A percentile compares a stretch with the other conserved stretches of the same genome.
Conservation (phyloP, 345 rosid genomes). For the Anacardium occidentale region DNA sequence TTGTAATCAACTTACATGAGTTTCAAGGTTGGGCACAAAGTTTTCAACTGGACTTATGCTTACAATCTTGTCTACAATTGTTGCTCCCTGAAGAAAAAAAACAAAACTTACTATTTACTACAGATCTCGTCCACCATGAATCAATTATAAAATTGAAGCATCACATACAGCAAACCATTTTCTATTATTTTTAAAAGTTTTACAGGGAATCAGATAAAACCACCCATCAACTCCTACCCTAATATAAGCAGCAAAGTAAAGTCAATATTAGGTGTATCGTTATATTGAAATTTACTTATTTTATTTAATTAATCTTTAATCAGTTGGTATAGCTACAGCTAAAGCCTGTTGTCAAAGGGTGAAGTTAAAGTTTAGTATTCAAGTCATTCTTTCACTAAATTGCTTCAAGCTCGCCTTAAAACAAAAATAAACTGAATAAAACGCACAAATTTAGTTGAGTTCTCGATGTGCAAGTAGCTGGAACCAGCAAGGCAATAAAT, state of each 20-base stretch:
- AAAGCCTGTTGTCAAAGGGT: background rate
- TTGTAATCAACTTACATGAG: slow-evolving; percentile 40
- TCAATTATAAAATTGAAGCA: background rate
- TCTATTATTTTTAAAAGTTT: background rate
- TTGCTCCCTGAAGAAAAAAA: slow-evolving; percentile 77
- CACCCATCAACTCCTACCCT: background rate
- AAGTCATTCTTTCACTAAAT: background rate
- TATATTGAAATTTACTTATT: slow-evolving; percentile 7
- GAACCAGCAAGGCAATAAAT: background rate
- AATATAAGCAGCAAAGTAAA: slow-evolving; percentile 3
- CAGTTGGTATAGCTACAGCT: slow-evolving; percentile 16
- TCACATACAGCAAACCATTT: background rate
- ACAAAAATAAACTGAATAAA: slow-evolving; percentile 2
- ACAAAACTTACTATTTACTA: no score
- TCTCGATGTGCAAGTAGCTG: slow-evolving; percentile 6
- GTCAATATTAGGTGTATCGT: background rate
- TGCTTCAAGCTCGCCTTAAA: slow-evolving; percentile 12
- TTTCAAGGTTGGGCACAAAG: slow-evolving; percentile 51
- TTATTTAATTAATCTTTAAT: slow-evolving; percentile 5
- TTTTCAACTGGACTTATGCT: slow-evolving; percentile 60
- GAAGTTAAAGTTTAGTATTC: slow-evolving; percentile 14
- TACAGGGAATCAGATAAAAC: background rate
- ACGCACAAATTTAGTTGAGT: slow-evolving; percentile 6
- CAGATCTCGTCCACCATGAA: no score
- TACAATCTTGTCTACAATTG: slow-evolving; percentile 81